Conservation (phyloP, 163 green algal species). For the Chlamydomonas reinhardtii region DNA sequence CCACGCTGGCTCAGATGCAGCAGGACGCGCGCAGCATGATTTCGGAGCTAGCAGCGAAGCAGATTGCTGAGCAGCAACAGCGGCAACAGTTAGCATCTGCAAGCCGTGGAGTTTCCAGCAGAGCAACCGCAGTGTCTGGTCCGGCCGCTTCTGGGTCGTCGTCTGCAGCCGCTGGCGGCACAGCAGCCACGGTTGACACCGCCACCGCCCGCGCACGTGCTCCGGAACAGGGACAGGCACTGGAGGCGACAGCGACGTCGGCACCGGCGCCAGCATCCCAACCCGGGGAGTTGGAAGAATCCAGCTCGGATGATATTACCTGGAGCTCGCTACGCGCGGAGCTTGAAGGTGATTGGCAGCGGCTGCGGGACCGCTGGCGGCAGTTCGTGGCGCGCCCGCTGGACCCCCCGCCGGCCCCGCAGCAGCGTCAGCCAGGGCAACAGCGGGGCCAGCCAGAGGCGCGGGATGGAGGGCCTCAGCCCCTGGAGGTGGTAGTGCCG, state of each 20-base stretch:
- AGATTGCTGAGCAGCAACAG: neutral
- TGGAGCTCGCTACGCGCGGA: neutral
- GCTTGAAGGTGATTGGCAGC: neutral
- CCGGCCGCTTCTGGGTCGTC: no score
- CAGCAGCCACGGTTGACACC: no score
- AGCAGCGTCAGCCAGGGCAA: neutral
- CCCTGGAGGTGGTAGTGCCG: neutral
- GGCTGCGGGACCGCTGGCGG: slow-evolving; percentile 1
- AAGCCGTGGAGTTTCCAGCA: no score
- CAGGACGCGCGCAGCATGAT: slow-evolving; percentile 18
- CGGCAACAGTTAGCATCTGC: neutral
- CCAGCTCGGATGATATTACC: neutral
- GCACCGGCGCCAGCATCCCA: neutral
- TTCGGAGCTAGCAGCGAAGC: neutral
- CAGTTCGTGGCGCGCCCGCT: slow-evolving; percentile 12
- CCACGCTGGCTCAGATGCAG: slow-evolving; percentile 27
- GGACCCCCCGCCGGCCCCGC: neutral
- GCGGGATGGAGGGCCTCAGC: neutral
- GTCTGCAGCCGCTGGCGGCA: no score
- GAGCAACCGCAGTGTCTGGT: no score
- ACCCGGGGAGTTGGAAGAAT: no score
- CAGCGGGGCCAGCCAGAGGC: neutral
- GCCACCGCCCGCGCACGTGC: no score
- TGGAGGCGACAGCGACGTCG: neutral
- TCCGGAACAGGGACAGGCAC: no score